These are phyloP conservation scores for Begonia peltatifolia DNA, from an alignment of 306 rosid genomes.

Conservation along the genomic window DNA sequence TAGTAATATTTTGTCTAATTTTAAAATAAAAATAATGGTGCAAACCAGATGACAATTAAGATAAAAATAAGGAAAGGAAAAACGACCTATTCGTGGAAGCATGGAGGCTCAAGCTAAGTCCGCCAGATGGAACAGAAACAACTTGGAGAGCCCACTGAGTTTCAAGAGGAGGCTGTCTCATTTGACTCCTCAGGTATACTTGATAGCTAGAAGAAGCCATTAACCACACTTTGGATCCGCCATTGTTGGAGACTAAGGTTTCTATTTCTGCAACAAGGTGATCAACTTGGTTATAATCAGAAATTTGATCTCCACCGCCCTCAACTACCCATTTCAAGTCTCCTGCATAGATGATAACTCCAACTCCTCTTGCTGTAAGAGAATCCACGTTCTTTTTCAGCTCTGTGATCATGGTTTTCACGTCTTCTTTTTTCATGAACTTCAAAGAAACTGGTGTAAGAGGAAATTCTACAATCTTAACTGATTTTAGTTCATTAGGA, in stretches of 20 bases:
- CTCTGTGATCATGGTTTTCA: slow-evolving; percentile 37
- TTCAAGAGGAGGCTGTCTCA: slow-evolving; percentile 76
- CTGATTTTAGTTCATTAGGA: slow-evolving; percentile 49
- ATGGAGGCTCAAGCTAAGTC: slow-evolving; percentile 72
- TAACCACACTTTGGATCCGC: slow-evolving; percentile 46
- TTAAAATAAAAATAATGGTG: background rate
- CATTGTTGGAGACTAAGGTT: slow-evolving; percentile 27
- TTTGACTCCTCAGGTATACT: slow-evolving; percentile 76
- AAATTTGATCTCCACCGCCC: slow-evolving; percentile 18
- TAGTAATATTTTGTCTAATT: background rate
- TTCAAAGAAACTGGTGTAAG: slow-evolving; percentile 35
- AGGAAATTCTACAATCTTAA: slow-evolving; percentile 37
- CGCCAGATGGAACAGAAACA: slow-evolving; percentile 75
- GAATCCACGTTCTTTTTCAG: slow-evolving; percentile 47
- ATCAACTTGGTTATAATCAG: slow-evolving; percentile 35
- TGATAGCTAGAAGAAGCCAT: slow-evolving; percentile 71
- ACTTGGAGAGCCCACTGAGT: slow-evolving; percentile 79
- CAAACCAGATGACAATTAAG: background rate
- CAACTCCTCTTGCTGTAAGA: slow-evolving; percentile 23
- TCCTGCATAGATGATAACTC: slow-evolving; percentile 51
- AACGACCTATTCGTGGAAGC: slow-evolving; percentile 53
- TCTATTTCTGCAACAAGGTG: slow-evolving; percentile 56
- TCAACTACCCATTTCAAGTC: slow-evolving; percentile 64
- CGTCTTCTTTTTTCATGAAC: slow-evolving; percentile 54
- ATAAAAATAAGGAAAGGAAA: background rate